Evolutionary conservation across 768 basidiomycete species (phyloP), one percentile per base, ranked within the genome.

Genomic region (Lentinula guzmanii): DNA sequence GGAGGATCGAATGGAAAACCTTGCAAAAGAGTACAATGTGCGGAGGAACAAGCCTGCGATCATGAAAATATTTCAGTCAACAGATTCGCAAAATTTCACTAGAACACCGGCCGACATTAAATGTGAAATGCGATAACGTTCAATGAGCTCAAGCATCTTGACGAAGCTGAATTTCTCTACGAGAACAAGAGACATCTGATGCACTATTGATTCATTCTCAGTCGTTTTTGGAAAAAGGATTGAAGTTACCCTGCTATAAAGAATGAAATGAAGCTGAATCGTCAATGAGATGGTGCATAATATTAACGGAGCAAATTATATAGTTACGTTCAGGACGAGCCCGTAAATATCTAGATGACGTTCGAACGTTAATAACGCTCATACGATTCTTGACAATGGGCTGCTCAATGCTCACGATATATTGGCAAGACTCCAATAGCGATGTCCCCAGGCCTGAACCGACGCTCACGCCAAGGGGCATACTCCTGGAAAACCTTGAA

Each of bases 91-190:
- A 10, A 18, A 39, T 39, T 39, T 39, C 9, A 39, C 37, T 39
- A 54, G 39, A 58, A 55, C 10, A 24, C 52, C 11, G 9, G 69
- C 76, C 57, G 64, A 78, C 80, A 79, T 70, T n/a, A 86, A 71
- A 63, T 87, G 81, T 4, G 76, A 79, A 62, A 89, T 84, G 41
- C 74, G 77, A 71, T 89, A 79, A 18, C 77, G 78, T 34, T 78
- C 74, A 35, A 89, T 84, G 71, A 84, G 86, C 50, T 80, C 74
- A 18, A 90, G 76, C 75, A 87, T 83, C n/a, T 77, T 78, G 28
- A 75, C 73, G 56, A 86, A 86, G 63, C 77, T 84, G 69, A 89
- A 89, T 64, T 80, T 87, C 5, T 84, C 80, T 11, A 88, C 71
- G 11, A 88, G 75, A 10, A 89, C 85, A 28, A 88, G 43, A 0